Conservation (phyloP, 768 basidiomycete genomes). For the Suillus brevipes region DNA sequence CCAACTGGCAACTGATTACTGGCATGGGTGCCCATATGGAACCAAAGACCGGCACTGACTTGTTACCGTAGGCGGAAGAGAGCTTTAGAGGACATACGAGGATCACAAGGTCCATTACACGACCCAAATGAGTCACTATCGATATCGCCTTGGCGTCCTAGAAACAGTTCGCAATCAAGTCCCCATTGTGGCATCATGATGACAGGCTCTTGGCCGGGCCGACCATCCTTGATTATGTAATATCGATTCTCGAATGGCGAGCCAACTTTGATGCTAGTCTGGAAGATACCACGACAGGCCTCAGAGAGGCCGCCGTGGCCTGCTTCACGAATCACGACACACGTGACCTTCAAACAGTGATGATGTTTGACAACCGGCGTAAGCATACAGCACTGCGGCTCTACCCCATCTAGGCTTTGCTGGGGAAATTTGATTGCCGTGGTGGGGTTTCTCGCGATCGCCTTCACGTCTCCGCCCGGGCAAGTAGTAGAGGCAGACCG, state of each 20-base stretch:
- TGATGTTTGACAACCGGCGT: neutral
- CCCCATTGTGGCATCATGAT: too few species aligned
- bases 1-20: neutral
- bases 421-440: neutral
- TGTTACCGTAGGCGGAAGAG: neutral
- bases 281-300: too few species aligned
- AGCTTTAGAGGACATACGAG: neutral
- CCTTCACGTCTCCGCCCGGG: neutral
- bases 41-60: neutral
- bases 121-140: neutral
- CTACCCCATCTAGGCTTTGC: neutral
- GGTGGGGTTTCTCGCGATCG: neutral
- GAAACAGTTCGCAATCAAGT: too few species aligned
- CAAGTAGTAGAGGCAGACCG: neutral
- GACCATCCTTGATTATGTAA: too few species aligned
- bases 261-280: too few species aligned
- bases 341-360: too few species aligned
- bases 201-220: too few species aligned
- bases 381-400: neutral
- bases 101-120: neutral
- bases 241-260: too few species aligned
- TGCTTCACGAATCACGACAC: neutral
- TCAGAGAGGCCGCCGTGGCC: too few species aligned
- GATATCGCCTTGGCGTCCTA: too few species aligned
- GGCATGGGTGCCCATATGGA: too few species aligned